A percentile compares a stretch with the other conserved stretches of the same genome.
Conservation (phyloP, 352 stramenopile genomes). For the Phytophthora nicotianae region DNA sequence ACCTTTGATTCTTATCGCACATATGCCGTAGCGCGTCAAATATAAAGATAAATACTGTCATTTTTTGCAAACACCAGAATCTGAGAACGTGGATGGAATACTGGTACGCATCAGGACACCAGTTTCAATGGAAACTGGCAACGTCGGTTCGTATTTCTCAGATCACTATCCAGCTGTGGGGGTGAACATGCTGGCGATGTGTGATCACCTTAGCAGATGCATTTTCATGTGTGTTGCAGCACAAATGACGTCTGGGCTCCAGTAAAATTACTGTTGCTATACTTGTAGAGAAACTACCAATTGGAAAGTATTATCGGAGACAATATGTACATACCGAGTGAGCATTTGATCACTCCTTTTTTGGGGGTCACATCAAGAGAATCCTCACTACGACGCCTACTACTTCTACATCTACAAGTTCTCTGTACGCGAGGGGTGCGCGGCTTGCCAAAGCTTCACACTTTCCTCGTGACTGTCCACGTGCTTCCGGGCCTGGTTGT, state of each 20-base stretch:
- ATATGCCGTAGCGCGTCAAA: too few species aligned
- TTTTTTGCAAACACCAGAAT: too few species aligned
- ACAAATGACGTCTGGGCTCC: background rate
- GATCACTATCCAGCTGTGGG: background rate
- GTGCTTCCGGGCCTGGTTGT: too few species aligned
- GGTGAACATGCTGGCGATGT: background rate
- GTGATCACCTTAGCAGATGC: background rate
- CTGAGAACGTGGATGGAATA: background rate
- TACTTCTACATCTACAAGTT: background rate
- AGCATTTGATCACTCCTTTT: background rate
- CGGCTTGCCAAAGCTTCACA: too few species aligned
- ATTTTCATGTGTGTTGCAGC: background rate
- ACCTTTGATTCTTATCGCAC: too few species aligned
- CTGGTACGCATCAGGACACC: background rate
- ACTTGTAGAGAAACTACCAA: background rate
- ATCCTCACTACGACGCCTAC: background rate
- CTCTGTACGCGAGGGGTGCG: too few species aligned
- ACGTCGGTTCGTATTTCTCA: background rate
- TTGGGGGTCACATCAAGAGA: background rate
- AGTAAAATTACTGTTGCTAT: background rate
- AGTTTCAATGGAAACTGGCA: background rate
- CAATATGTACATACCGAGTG: background rate
- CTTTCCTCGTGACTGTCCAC: too few species aligned
- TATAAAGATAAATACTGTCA: too few species aligned
- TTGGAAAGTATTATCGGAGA: background rate